These are phyloP conservation scores for Quercus variabilis DNA, from an alignment of 306 rosid species.

Conservation along the genomic window DNA sequence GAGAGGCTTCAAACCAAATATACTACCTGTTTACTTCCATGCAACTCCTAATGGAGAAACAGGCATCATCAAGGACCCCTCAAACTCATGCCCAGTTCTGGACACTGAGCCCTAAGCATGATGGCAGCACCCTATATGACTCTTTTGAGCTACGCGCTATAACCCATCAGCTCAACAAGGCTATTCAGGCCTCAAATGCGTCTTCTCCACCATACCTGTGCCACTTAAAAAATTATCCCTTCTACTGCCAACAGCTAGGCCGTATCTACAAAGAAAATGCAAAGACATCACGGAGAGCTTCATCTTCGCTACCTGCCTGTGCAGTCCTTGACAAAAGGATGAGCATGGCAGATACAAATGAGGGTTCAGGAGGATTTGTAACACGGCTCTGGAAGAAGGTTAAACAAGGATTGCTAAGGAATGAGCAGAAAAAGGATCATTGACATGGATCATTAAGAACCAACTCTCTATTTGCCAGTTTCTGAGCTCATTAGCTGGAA, in stretches of 20 bases:
- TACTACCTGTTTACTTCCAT: conserved; percentile 23
- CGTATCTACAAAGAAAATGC: conserved; percentile 24
- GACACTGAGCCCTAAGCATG: conserved; percentile 25
- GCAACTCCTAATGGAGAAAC: conserved; percentile 30
- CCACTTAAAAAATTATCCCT: conserved; percentile 33
- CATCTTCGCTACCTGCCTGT: conserved; percentile 14
- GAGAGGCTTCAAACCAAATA: conserved; percentile 14
- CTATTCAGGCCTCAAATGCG: conserved; percentile 39
- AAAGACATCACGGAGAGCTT: conserved; percentile 32
- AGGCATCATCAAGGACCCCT: background rate
- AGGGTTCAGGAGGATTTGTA: conserved; percentile 26
- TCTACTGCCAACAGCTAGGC: conserved; percentile 30
- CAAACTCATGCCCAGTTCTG: background rate
- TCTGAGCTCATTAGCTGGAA: background rate
- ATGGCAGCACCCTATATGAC: conserved; percentile 57
- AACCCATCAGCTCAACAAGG: conserved; percentile 51
- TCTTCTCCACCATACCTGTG: conserved; percentile 26
- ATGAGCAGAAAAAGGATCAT: conserved; percentile 18
- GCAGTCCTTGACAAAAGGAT: conserved; percentile 12
- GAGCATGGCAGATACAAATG: conserved; percentile 15
- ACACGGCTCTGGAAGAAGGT: conserved; percentile 59
- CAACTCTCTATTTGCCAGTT: too few relatives aligned
- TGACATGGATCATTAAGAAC: too few relatives aligned
- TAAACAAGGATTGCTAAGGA: conserved; percentile 42
- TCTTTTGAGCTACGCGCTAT: conserved; percentile 55